Evolutionary conservation across 2,329 filamentous ascomycete genomes (phyloP).

Genomic region (Xylariales sp.): DNA sequence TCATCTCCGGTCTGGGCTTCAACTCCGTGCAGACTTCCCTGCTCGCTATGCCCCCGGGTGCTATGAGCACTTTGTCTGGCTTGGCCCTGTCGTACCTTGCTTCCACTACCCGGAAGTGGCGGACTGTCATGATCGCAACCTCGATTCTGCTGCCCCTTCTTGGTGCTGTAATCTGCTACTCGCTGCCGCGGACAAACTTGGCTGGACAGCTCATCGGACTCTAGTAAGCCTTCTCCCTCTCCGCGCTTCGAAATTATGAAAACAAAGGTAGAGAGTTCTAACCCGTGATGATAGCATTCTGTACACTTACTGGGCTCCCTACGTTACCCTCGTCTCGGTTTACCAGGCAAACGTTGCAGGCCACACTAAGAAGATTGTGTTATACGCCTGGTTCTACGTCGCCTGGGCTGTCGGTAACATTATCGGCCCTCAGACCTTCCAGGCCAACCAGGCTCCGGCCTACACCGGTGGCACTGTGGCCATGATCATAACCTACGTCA

Average conservation of each 20-base stretch:
- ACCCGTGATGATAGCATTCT: no score
- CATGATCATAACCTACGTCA: slow-evolving; percentile 9
- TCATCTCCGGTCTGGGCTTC: slow-evolving; percentile 11
- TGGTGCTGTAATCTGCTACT: slow-evolving; percentile 28
- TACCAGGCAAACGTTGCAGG: slow-evolving; percentile 44
- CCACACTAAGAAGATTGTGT: slow-evolving; percentile 54
- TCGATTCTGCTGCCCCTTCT: slow-evolving; percentile 28
- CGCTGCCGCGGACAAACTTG: slow-evolving; percentile 15
- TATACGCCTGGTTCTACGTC: slow-evolving; percentile 53
- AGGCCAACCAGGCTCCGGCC: slow-evolving; percentile 42
- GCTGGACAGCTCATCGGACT: slow-evolving; percentile 16
- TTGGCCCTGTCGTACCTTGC: slow-evolving; percentile 14
- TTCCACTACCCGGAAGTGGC: slow-evolving; percentile 2
- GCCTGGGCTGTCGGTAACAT: slow-evolving; percentile 54
- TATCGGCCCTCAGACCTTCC: slow-evolving; percentile 47
- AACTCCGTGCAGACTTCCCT: slow-evolving; percentile 7
- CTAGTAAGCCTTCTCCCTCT: no score
- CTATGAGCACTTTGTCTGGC: slow-evolving; percentile 16
- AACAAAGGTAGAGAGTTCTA: no score
- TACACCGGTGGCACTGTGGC: slow-evolving; percentile 28
- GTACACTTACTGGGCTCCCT: slow-evolving; percentile 16
- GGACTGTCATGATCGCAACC: slow-evolving; percentile 20
- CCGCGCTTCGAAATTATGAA: no score
- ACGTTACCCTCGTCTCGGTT: slow-evolving; percentile 14
- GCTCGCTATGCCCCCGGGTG: slow-evolving; percentile 9